Conservation (phyloP, 2,329 filamentous ascomycete species). For the Boeremia lycopersici region DNA sequence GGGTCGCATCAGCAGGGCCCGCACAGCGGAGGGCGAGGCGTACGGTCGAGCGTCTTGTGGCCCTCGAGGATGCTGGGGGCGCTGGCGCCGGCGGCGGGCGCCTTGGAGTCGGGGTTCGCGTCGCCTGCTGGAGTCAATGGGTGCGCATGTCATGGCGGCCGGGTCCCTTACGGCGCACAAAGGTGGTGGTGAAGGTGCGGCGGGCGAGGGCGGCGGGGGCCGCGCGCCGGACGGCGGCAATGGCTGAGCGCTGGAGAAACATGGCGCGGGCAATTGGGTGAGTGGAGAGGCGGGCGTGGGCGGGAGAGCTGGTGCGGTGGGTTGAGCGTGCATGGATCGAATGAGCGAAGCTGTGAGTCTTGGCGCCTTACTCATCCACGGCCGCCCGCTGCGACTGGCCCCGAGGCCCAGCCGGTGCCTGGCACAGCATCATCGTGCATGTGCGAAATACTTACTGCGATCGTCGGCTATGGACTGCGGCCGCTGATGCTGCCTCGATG, state of each 20-base stretch:
- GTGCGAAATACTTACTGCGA: background rate
- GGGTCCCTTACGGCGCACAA: conserved; percentile 53
- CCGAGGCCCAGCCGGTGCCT: background rate
- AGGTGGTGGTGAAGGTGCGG: conserved; percentile 55
- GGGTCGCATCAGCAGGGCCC: conserved; percentile 40
- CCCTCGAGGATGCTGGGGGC: conserved; percentile 35
- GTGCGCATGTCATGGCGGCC: conserved; percentile 37
- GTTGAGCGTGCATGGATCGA: conserved; percentile 33
- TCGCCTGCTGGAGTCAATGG: conserved; percentile 42
- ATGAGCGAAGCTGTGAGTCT: conserved; percentile 14
- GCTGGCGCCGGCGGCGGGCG: conserved; percentile 37
- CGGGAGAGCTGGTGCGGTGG: conserved; percentile 34
- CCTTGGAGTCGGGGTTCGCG: conserved; percentile 43
- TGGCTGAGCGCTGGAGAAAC: conserved; percentile 58
- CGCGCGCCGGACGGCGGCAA: conserved; percentile 54
- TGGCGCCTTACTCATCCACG: conserved; percentile 9
- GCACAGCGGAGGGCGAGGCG: conserved; percentile 25
- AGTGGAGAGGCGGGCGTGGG: conserved; percentile 41
- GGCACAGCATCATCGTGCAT: background rate
- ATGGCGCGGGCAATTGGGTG: conserved; percentile 48
- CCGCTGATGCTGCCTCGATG: background rate
- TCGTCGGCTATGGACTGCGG: background rate
- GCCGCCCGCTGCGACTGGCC: background rate
- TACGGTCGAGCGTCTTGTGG: conserved; percentile 56
- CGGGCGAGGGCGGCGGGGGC: conserved; percentile 49